Conservation (phyloP, 1,139 yeast genomes). For the Nakaseomyces sp. region DNA sequence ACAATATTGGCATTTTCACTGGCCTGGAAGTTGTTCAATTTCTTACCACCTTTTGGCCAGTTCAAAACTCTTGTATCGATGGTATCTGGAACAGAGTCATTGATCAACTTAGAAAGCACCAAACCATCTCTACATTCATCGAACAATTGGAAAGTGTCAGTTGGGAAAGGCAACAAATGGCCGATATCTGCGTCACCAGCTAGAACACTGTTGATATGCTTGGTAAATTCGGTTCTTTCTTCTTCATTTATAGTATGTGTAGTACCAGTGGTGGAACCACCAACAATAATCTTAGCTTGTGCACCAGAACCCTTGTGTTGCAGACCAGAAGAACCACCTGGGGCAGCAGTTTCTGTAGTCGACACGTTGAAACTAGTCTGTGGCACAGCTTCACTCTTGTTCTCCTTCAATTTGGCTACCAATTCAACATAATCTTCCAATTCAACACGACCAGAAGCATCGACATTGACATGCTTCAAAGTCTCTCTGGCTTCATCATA, state of each 20-base stretch:
- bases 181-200: constrained; percentile 90
- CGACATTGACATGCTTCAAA: constrained; percentile 80
- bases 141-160: constrained; percentile 88
- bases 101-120: constrained; percentile 83
- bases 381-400: constrained; percentile 29
- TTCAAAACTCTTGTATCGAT: constrained; percentile 96
- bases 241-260: constrained; percentile 96
- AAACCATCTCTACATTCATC: constrained; percentile 97
- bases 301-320: constrained; percentile 45
- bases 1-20: constrained; percentile 96
- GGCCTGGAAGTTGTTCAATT: constrained; percentile 90
- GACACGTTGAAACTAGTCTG: constrained; percentile 27
- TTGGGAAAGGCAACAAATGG: constrained; percentile 77
- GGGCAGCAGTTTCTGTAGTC: constrained; percentile 17
- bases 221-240: constrained; percentile 90
- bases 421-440: constrained; percentile 91
- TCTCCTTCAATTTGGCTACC: constrained; percentile 57
- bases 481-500: constrained; percentile 94
- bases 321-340: constrained; percentile 32
- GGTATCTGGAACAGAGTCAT: constrained; percentile 96
- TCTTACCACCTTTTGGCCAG: constrained; percentile 70
- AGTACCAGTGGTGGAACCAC: constrained; percentile 82
- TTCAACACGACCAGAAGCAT: constrained; percentile 95
- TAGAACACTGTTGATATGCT: constrained; percentile 87
- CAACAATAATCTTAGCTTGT: constrained; percentile 63